Evolutionary conservation across 805 yeast species (phyloP).

Genomic region (Yarrowia bubula): DNA sequence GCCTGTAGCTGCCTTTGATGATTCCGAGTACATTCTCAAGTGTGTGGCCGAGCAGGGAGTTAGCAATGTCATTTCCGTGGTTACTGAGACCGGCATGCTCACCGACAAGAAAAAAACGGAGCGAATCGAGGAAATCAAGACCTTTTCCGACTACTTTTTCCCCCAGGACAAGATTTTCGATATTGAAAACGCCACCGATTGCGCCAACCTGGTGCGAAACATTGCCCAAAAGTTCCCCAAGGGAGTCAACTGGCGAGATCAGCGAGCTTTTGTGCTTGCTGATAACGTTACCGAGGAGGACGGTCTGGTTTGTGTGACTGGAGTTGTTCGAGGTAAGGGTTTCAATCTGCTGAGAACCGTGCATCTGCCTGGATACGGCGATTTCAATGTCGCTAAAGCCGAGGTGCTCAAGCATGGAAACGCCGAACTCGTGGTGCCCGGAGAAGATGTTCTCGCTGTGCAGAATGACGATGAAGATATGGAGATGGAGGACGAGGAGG

Average conservation of each 20-base stretch:
- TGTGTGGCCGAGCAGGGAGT: slow-evolving; percentile 91
- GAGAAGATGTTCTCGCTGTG: slow-evolving; percentile 3
- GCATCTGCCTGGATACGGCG: slow-evolving; percentile 89
- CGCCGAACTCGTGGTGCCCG: neutral
- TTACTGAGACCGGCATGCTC: slow-evolving; percentile 17
- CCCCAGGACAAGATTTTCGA: slow-evolving; percentile 73
- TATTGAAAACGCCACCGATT: slow-evolving; percentile 65
- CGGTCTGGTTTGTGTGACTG: slow-evolving; percentile 61
- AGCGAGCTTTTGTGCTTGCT: slow-evolving; percentile 84
- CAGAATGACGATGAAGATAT: neutral
- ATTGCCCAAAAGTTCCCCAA: slow-evolving; percentile 86
- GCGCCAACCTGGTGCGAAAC: slow-evolving; percentile 67
- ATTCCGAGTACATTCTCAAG: slow-evolving; percentile 87
- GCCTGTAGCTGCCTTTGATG: slow-evolving; percentile 73
- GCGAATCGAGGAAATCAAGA: slow-evolving; percentile 62
- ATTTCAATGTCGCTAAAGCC: slow-evolving; percentile 64
- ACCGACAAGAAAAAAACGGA: slow-evolving; percentile 57
- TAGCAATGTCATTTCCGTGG: slow-evolving; percentile 52
- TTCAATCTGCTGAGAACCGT: slow-evolving; percentile 73
- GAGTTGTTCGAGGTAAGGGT: slow-evolving; percentile 81
- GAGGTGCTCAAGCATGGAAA: neutral
- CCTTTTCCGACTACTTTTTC: slow-evolving; percentile 75
- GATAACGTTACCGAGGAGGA: slow-evolving; percentile 45
- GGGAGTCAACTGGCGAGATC: slow-evolving; percentile 85
- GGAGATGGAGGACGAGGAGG: slow-evolving; percentile 37